Base-by-base conservation (phyloP, 371 early-diverging fungal genomes). In the Rhizopus stolonifer region DNA sequence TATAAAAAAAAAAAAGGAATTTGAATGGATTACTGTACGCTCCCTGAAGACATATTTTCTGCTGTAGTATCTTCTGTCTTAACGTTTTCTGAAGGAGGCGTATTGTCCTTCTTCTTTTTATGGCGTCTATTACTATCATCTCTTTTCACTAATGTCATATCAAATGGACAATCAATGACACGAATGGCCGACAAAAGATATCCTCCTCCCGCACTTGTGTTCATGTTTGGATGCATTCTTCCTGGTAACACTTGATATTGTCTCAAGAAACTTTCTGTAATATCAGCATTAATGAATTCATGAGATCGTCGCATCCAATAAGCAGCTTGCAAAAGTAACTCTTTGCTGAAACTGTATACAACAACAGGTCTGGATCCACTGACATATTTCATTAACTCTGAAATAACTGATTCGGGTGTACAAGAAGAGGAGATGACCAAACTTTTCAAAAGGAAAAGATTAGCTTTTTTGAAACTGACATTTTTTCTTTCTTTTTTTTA, bases 151-250 rank as follows among this genome's bases (percentile, higher is more conserved):
- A 70, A 21, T 9, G 70, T 47, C 19, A 60, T 58, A 36, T 69
- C 73, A 58, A 54, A 62, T 13, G 71, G 69, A 9, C 67, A 67
- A 56, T 83, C 78, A 54, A 87, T 77, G 15, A 89, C 80, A 34
- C 78, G 71, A 7, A 85, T 82, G 5, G 86, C 89, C 1, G 82
- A 81, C 29, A 98, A 64, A 21, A 98, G 54, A 43, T 80, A 91
- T 0, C 97, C 97, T 31, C 96, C 96, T 24, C 84, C 80, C 23
- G 89, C 90, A 58, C 85, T 86, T 52, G 82, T 94, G 50, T 69
- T 89, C 97, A 96, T 98, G 48, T 83, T 63, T n/a, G 98, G 98
- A 60, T 95, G 97, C 11, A 92, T 95, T 52, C 96, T 86, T 21
- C 88, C 88, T 1, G 92, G 88, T 36, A 91, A 70, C 3, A 96